A percentile compares a stretch with the other conserved stretches of the same genome.
Conservation (phyloP, 805 yeast species). For the Scheffersomyces spartinae region DNA sequence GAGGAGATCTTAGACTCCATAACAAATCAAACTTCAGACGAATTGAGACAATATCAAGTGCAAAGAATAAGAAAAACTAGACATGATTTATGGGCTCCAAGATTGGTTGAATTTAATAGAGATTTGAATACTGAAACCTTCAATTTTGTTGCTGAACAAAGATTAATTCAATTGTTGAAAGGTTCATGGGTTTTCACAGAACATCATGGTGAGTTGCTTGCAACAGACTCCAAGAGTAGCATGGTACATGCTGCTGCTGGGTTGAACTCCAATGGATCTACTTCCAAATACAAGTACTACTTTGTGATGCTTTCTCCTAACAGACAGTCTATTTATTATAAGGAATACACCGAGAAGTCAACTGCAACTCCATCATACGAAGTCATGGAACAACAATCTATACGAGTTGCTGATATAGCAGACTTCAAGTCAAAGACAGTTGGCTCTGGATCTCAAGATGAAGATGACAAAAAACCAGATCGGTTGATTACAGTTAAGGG, state of each 20-base stretch:
- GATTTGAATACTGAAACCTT: constrained; percentile 44
- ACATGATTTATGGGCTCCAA: constrained; percentile 30
- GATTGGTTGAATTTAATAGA: constrained; percentile 37
- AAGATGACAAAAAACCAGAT: constrained; percentile 28
- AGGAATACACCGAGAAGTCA: constrained; percentile 41
- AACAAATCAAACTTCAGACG: constrained; percentile 30
- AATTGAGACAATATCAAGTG: constrained; percentile 46
- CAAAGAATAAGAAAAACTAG: constrained; percentile 25
- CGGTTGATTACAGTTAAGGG: constrained; percentile 46
- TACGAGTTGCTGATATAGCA: constrained; percentile 41
- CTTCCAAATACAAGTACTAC: constrained; percentile 28
- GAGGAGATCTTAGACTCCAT: constrained; percentile 38
- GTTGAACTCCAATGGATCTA: constrained; percentile 5
- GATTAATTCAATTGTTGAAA: constrained; percentile 56
- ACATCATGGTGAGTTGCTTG: constrained; percentile 32
- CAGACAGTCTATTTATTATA: constrained; percentile 46
- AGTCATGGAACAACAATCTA: constrained; percentile 38
- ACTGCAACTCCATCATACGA: constrained; percentile 44
- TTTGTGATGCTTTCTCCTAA: constrained; percentile 59
- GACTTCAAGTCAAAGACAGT: constrained; percentile 41
- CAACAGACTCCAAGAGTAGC: constrained; percentile 11
- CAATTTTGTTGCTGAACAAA: constrained; percentile 65
- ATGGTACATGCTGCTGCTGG: constrained; percentile 8
- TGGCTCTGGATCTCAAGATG: constrained; percentile 35
- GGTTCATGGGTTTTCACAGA: constrained; percentile 77